A percentile compares a stretch with the other conserved stretches of the same genome.
Conservation (phyloP, 2,329 filamentous ascomycete species). For the Rhytidhysteron rufulum region DNA sequence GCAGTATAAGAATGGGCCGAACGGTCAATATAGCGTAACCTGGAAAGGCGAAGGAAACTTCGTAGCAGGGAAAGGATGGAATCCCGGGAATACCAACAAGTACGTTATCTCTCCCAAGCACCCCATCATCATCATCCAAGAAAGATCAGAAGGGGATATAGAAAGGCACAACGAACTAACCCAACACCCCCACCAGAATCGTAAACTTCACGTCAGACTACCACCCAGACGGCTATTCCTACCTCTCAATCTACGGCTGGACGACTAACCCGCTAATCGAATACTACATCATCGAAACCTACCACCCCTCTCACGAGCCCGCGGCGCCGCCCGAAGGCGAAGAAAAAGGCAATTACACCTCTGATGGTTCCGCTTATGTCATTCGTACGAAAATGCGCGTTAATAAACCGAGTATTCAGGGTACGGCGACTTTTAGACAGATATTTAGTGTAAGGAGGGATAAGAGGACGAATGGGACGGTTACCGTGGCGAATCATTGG, state of each 20-base stretch:
- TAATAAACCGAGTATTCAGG: conserved; percentile 41
- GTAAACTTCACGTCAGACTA: conserved; percentile 46
- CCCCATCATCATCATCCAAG: no score
- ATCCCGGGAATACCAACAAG: conserved; percentile 45
- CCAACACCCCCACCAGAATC: conserved; percentile 18
- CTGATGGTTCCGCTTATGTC: conserved; percentile 3
- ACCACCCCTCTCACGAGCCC: conserved; percentile 38
- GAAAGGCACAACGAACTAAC: no score
- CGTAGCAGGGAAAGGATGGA: conserved; percentile 53
- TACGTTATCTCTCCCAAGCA: no score
- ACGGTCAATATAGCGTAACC: conserved; percentile 43
- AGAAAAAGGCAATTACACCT: neutral
- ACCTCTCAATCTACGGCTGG: conserved; percentile 55
- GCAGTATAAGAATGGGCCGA: conserved; percentile 50
- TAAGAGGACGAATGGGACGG: conserved; percentile 2
- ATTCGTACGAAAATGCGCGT: conserved; percentile 1
- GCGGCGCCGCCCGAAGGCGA: neutral
- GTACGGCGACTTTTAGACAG: conserved; percentile 46
- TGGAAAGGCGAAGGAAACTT: conserved; percentile 50
- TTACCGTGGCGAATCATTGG: conserved; percentile 3
- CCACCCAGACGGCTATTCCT: conserved; percentile 43
- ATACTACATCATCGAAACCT: conserved; percentile 53
- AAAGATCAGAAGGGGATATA: neutral
- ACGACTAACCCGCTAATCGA: conserved; percentile 48
- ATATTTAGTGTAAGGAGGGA: conserved; percentile 32